Base-by-base conservation (phyloP, 106 monocot species). In the Acanthochlamys bracteata region DNA sequence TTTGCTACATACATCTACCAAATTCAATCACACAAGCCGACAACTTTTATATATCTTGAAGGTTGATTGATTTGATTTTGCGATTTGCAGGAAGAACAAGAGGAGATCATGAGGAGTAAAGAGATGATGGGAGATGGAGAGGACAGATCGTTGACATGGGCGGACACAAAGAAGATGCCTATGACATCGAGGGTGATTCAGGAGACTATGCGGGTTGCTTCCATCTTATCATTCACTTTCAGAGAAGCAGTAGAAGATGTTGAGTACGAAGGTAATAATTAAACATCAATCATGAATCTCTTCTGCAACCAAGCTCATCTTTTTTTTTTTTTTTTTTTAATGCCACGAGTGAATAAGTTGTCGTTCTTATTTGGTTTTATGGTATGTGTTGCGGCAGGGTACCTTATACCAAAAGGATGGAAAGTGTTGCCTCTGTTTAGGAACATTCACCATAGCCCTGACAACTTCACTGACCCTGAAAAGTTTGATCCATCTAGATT, bases 321-420 rank as follows among this genome's bases (percentile, higher is more conserved):
- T 33, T 33, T 6, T n/a, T n/a, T n/a, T n/a, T n/a, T n/a, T n/a
- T n/a, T n/a, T n/a, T n/a, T n/a, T n/a, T n/a, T n/a, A n/a, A n/a
- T n/a, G n/a, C n/a, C n/a, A n/a, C n/a, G n/a, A 33, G 6, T 33
- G 33, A 33, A 33, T 33, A n/a, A n/a, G 33, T 1, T 33, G 33
- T 33, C 6, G 33, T 33, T 33, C 33, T 33, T 33, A 33, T 33
- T 3, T 33, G 33, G 33, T 33, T 3, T 33, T 33, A 3, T 33
- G 33, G 33, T 33, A 6, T 33, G 6, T 53, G 23, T 43, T 55
- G 15, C 4, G 58, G 26, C 81, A 96, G 95, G 95, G 26, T 96
- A 81, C 68, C 85, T 91, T 25, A 96, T 96, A 61, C 96, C 96
- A 7, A 96, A 91, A 69, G 96, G 96, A 54, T 96, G 96, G 96